phyloP scores from a whole-genome alignment of 2,329 filamentous ascomycete genomes.

The Colletotrichum gigasporum region DNA sequence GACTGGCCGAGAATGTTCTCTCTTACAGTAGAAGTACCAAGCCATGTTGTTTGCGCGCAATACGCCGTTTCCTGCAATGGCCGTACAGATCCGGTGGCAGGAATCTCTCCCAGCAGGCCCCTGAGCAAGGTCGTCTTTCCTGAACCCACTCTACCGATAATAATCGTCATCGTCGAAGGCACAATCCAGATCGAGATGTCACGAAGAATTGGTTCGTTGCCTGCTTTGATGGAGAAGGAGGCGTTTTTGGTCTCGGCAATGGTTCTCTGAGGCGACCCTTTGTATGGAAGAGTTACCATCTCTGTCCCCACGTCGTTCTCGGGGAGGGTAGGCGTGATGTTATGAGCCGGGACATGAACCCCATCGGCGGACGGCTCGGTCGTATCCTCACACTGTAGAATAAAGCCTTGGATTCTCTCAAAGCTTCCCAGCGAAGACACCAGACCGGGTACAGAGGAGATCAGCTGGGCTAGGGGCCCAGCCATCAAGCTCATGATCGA shows the following conservation, averaged over 20 bases:
- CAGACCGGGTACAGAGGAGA: slow-evolving; percentile 35
- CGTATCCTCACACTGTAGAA: neutral
- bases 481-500: slow-evolving; percentile 36
- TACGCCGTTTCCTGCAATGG: slow-evolving; percentile 27
- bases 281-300: neutral
- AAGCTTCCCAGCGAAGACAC: slow-evolving; percentile 37
- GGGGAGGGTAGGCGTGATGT: too few species aligned
- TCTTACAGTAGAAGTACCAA: slow-evolving; percentile 35
- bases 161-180: slow-evolving; percentile 16
- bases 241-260: neutral
- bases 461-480: slow-evolving; percentile 33
- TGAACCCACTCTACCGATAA: slow-evolving; percentile 34
- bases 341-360: neutral
- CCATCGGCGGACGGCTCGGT: neutral
- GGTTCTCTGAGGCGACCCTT: too few species aligned
- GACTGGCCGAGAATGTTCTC: slow-evolving; percentile 37
- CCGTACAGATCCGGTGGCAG: neutral
- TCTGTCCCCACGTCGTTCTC: neutral
- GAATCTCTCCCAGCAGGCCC: slow-evolving; percentile 31
- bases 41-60: slow-evolving; percentile 38
- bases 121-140: slow-evolving; percentile 32
- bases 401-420: slow-evolving; percentile 34
- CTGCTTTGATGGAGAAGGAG: neutral
- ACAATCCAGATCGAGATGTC: slow-evolving; percentile 14
- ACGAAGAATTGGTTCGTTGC: slow-evolving; percentile 8